Conservation (phyloP, 2,329 filamentous ascomycete species). For the Scortechinia acanthostroma region DNA sequence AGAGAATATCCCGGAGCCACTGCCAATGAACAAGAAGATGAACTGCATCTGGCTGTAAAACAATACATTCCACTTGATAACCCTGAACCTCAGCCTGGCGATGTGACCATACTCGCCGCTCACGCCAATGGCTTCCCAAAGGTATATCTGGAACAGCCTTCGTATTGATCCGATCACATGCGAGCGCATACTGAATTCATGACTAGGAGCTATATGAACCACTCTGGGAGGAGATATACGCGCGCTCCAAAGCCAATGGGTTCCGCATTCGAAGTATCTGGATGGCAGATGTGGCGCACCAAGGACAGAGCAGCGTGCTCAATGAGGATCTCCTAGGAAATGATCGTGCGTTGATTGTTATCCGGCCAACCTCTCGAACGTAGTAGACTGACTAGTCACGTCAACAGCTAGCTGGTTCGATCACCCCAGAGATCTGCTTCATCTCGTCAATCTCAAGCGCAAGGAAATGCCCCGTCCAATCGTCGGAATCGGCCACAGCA, state of each 20-base stretch:
- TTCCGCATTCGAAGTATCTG: conserved; percentile 76
- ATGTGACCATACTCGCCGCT: conserved; percentile 77
- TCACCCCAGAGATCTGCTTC: conserved; percentile 74
- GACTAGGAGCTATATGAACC: conserved; percentile 81
- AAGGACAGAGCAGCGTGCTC: conserved; percentile 71
- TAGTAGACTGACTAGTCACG: conserved; percentile 6
- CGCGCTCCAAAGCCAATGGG: conserved; percentile 43
- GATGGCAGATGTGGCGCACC: conserved; percentile 83
- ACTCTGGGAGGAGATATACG: conserved; percentile 76
- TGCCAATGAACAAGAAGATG: conserved; percentile 66
- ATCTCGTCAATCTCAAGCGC: conserved; percentile 80
- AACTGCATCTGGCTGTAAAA: conserved; percentile 71
- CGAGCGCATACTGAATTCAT: conserved; percentile 5
- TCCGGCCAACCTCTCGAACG: too few relatives aligned
- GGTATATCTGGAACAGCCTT: conserved; percentile 30
- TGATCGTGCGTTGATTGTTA: conserved; percentile 56
- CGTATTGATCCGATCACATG: conserved; percentile 1
- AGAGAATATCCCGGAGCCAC: conserved; percentile 74
- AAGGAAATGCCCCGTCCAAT: conserved; percentile 73
- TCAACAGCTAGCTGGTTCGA: conserved; percentile 74
- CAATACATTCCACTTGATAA: conserved; percentile 79
- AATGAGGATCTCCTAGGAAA: conserved; percentile 75
- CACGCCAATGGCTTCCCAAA: conserved; percentile 94
- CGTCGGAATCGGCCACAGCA: conserved; percentile 81
- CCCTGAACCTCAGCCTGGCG: conserved; percentile 58